A percentile compares a stretch with the other conserved stretches of the same genome.
Evolutionary conservation across 129 eudicot species (phyloP).

Genomic region (Rutidosis leptorrhynchoides): DNA sequence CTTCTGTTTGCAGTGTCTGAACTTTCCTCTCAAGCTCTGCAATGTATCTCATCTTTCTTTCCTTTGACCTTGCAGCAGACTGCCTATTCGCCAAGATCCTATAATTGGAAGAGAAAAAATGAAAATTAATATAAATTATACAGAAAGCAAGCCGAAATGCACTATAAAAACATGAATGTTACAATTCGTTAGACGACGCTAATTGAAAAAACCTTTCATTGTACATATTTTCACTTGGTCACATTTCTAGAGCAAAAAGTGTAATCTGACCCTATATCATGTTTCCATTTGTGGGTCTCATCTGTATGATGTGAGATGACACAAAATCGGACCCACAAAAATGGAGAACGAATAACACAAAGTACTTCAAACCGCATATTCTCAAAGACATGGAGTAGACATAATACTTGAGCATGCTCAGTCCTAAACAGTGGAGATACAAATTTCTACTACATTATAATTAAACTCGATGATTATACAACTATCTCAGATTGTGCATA

Average conservation of each 20-base stretch:
- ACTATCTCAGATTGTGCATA: neutral
- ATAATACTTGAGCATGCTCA: neutral
- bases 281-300: neutral
- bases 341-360: neutral
- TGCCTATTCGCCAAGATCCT: conserved; percentile 98
- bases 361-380: no score
- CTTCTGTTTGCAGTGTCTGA: conserved; percentile 84
- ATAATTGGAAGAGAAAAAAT: neutral
- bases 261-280: neutral
- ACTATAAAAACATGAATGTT: neutral
- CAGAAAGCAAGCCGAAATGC: neutral
- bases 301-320: no score
- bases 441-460: neutral
- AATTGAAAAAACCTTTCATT: neutral
- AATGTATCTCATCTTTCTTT: conserved; percentile 93
- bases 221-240: neutral
- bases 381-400: no score
- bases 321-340: neutral
- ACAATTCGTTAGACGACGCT: neutral
- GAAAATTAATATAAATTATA: neutral
- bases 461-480: neutral
- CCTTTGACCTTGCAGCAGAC: conserved; percentile 97
- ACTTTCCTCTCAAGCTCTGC: conserved; percentile 92
- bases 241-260: neutral
- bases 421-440: neutral